These are phyloP conservation scores for Anastatica hierochuntica DNA, from an alignment of 345 rosid species.

Conservation along the genomic window DNA sequence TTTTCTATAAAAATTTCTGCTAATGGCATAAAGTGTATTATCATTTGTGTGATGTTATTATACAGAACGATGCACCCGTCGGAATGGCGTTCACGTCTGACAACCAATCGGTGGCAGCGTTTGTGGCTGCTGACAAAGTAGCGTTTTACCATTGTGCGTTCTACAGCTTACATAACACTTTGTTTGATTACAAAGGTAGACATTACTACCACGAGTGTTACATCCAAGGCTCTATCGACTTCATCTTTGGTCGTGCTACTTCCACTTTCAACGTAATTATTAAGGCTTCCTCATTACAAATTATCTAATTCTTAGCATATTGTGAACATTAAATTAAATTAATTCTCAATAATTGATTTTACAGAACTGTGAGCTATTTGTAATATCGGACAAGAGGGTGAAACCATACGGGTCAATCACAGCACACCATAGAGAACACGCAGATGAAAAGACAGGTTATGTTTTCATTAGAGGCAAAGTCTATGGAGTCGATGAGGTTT, in stretches of 20 bases:
- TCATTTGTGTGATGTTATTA: background rate
- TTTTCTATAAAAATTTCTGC: too few relatives aligned
- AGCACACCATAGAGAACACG: conserved; percentile 55
- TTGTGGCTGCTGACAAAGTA: conserved; percentile 68
- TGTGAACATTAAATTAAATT: too few relatives aligned
- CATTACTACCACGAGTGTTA: conserved; percentile 76
- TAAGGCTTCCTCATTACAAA: background rate
- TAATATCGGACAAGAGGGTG: conserved; percentile 61
- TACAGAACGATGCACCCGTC: conserved; percentile 79
- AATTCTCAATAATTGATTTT: background rate
- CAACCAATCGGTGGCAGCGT: conserved; percentile 86
- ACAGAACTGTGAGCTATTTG: conserved; percentile 70
- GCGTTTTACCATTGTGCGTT: conserved; percentile 91
- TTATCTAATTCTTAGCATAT: background rate
- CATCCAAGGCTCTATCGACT: conserved; percentile 90
- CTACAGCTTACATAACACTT: conserved; percentile 78
- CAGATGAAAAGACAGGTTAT: conserved; percentile 47
- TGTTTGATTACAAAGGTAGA: conserved; percentile 91
- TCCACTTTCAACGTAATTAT: conserved; percentile 46
- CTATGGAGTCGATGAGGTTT: conserved; percentile 51
- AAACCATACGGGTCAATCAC: conserved; percentile 67
- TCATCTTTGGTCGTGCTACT: conserved; percentile 87
- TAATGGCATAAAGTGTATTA: background rate
- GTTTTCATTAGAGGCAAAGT: conserved; percentile 67
- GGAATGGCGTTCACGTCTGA: conserved; percentile 90